A percentile compares a stretch with the other conserved stretches of the same genome.
Evolutionary conservation across 805 yeast genomes (phyloP).

Genomic region (Clavispora santaluciae): DNA sequence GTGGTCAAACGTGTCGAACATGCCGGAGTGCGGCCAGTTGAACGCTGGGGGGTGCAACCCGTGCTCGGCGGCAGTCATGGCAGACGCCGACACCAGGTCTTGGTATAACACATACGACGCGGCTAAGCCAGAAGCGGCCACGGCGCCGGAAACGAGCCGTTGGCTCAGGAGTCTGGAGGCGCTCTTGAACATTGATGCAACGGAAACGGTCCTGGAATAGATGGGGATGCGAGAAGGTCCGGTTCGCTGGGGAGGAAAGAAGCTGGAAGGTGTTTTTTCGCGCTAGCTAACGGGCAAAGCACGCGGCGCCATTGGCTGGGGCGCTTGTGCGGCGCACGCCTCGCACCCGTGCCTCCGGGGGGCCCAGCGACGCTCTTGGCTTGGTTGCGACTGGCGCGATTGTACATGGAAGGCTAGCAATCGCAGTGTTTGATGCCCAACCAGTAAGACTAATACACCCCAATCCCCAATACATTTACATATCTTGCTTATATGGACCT

Average conservation of each 20-base stretch:
- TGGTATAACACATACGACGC: constrained; percentile 79
- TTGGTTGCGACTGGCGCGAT: too few species aligned
- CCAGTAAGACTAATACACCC: too few species aligned
- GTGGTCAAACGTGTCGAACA: constrained; percentile 88
- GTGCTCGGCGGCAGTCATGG: constrained; percentile 98
- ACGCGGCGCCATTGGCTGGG: constrained; percentile 19
- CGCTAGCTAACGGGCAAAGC: constrained; percentile 14
- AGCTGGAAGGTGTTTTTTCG: constrained; percentile 2
- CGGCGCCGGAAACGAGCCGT: constrained; percentile 56
- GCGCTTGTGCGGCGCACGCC: constrained; percentile 13
- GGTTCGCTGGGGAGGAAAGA: constrained; percentile 1
- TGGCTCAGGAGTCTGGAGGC: constrained; percentile 26
- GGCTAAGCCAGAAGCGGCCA: constrained; percentile 71
- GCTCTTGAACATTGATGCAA: constrained; percentile 13
- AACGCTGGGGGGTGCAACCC: constrained; percentile 94
- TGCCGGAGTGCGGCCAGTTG: constrained; percentile 92
- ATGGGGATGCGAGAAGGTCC: constrained; percentile 1
- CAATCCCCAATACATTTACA: too few species aligned
- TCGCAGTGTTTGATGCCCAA: too few species aligned
- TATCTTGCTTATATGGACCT: too few species aligned
- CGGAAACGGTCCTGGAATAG: constrained; percentile 1
- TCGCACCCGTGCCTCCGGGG: background rate
- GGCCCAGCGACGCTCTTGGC: too few species aligned
- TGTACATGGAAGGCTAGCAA: too few species aligned
- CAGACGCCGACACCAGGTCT: constrained; percentile 82